Base-by-base conservation (phyloP, 257 asterid genomes). In the Nemophila menziesii region DNA sequence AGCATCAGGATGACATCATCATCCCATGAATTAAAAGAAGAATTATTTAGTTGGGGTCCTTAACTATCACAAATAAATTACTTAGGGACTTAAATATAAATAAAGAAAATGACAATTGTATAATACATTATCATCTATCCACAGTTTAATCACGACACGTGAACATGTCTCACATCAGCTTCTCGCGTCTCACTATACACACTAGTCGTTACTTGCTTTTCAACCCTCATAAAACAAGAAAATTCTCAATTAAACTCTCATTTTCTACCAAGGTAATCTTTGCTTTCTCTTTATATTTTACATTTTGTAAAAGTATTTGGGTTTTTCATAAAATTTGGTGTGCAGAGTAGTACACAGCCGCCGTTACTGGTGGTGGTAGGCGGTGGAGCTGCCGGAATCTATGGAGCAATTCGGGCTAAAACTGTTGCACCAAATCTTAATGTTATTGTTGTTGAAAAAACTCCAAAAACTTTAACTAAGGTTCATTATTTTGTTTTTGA, bases 311-410 rank as follows among this genome's bases (percentile, higher is more conserved):
- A n/a, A 10, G 4, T 23, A 34, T 34, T n/a, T 4, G 43, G 7
- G 13, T 13, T 4, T 54, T 23, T 14, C n/a, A 19, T 13, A 13
- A 33, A 18, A 20, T 33, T 50, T 22, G 38, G 47, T 49, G 57
- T 50, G 45, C 49, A 77, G 92, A 34, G 72, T 11, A 72, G 67
- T 48, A 86, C 75, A 56, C 92, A 74, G 66, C 63, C 70, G 13
- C 55, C 80, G 56, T 62, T 73, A 12, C 55, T 89, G 56, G 60
- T 84, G 61, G 93, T 89, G 8, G 94, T 89, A 0, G 98, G 98
- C 1, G 96, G 82, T 43, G 98, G 98, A 60, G 95, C 98, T 16
- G 95, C 95, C 47, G 98, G 98, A 47, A 69, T 81, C 5, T 89
- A 69, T 54, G 98, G 95, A 48, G 98, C 96, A 21, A 89, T 89